Base-by-base conservation (phyloP, 768 basidiomycete genomes). In the Russula sp. region DNA sequence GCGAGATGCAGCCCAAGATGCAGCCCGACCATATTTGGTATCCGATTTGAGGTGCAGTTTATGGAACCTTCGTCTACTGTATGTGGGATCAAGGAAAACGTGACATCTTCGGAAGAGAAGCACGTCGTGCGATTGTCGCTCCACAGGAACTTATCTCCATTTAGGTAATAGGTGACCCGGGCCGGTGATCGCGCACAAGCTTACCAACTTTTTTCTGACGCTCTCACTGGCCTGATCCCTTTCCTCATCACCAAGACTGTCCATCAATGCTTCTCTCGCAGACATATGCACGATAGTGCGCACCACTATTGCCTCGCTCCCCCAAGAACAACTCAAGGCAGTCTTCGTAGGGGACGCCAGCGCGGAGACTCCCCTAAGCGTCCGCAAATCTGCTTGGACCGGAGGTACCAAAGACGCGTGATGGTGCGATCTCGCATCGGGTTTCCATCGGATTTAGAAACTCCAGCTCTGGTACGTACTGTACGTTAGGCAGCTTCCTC, bases 341-440 rank as follows among this genome's bases (percentile, higher is more conserved):
- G 68, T 93, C 18, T 74, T 86, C 7, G 68, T 75, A 3, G 80
- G 82, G 49, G 83, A 86, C 34, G 78, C 80, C 46, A 86, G 88
- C 16, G 89, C 86, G 0, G 86, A 79, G 0, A 93, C 95, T 70
- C 92, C 93, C 0, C 84, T 91, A 0, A 87, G 85, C 52, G 80
- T 89, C n/a, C 90, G 90, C 2, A 13, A 94, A 78, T 70, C 72
- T 93, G 40, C 75, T 86, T 26, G 70, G 78, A 36, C 71, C 73
- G 0, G 68, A 68, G 2, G 88, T 83, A 3, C 87, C 90, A 9
- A 79, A 77, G 68, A 87, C 90, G 1, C 62, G 67, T 2, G 88
- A 91, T 66, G 93, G 93, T 1, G 93, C 94, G 0, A 84, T 95
- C 28, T 92, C 89, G 10, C 93, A 95, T 72, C 81, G 90, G 0